Base-by-base conservation (phyloP, 2,329 filamentous ascomycete species). In the Curvularia spicifera region DNA sequence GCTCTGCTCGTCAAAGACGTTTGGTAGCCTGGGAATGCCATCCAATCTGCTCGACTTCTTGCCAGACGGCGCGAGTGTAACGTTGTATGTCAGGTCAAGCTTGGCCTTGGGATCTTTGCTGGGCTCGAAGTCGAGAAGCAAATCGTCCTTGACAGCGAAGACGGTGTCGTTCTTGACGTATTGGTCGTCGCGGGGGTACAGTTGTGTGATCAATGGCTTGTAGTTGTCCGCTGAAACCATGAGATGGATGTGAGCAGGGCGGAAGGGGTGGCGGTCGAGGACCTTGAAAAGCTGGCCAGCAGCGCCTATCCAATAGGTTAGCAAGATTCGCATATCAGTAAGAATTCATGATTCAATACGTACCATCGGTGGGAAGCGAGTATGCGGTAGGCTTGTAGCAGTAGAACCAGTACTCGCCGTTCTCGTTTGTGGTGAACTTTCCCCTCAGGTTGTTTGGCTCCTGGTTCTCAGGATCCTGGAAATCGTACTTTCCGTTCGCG, bases 341-440 rank as follows among this genome's bases (percentile, higher is more conserved):
- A n/a, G 5, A 6, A n/a, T 24, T 24, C n/a, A 13, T 5, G 3
- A 15, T 22, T 15, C 5, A 37, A 62, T n/a, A 37, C 70, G 59
- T 65, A 73, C 80, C 89, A 67, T 90, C 86, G 50, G 83, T 87
- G 44, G 88, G 88, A 61, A 91, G 81, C 39, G 87, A 88, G 79
- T 91, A 91, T 5, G 87, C 86, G 0, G 89, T 91, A 0, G 89
- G 89, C 78, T 89, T 83, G 71, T 88, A 85, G 82, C 89, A 91
- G 84, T 91, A 91, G 78, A 90, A 88, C 78, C 82, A 84, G 78
- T 88, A 90, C 75, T 87, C 83, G 67, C 89, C 89, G 61, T 91
- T 83, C 68, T 84, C 84, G 76, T 91, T 85, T 63, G 87, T 85
- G 68, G 83, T 84, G 82, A 91, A 91, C 80, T 91, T 91, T 75